A percentile compares a stretch with the other conserved stretches of the same genome.
These are phyloP conservation scores for Pelargonium australe DNA, from an alignment of 441 rosid species.

Conservation along the genomic window DNA sequence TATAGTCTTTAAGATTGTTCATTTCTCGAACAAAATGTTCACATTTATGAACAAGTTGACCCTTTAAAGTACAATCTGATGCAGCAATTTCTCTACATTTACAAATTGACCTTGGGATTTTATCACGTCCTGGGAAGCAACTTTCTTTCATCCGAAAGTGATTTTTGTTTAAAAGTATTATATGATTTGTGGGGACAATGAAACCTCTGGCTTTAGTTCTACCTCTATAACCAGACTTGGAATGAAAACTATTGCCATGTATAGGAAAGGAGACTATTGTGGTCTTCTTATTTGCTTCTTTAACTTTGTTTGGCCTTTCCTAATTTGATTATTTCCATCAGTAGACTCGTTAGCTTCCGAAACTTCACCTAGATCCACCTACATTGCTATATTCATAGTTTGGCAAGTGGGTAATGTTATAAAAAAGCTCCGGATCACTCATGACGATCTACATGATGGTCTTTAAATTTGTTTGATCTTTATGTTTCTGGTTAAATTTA, in stretches of 20 bases:
- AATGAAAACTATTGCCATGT: background rate
- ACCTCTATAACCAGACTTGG: too few relatives aligned
- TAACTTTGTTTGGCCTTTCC: background rate
- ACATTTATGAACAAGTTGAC: background rate
- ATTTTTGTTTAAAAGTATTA: background rate
- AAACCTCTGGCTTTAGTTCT: background rate
- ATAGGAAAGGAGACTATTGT: background rate
- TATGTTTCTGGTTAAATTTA: conserved; percentile 1
- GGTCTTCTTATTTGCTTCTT: background rate
- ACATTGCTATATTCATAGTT: too few relatives aligned
- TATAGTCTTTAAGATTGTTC: background rate
- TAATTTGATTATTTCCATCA: background rate
- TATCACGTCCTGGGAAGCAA: background rate
- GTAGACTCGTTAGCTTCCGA: background rate
- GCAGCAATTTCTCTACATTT: background rate
- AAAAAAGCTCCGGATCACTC: background rate
- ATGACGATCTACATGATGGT: background rate
- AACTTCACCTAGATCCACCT: too few relatives aligned
- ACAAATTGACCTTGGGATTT: background rate
- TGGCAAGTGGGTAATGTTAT: too few relatives aligned
- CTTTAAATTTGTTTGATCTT: background rate
- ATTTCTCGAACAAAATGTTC: background rate
- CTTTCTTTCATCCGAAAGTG: background rate
- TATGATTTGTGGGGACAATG: background rate
- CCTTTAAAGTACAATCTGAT: conserved; percentile 1